Percentiles rank a stretch among this genome's conserved stretches.
These are phyloP conservation scores for Phlebiopsis gigantea DNA, from an alignment of 768 basidiomycete genomes.

Conservation along the genomic window DNA sequence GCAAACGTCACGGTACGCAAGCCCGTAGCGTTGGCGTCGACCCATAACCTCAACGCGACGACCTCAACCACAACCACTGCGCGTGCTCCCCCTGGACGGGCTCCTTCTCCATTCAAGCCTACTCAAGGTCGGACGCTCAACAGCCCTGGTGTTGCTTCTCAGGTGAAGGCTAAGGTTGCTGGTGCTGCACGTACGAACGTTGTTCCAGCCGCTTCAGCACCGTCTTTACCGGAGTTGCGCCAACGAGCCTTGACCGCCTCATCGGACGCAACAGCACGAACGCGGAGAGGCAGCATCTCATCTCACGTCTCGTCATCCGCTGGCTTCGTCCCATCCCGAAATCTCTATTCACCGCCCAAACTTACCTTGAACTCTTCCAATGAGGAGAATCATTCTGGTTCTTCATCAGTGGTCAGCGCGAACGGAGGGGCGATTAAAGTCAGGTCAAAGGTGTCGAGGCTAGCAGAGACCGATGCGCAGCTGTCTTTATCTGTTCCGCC, in stretches of 20 bases:
- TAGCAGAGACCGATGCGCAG: constrained; percentile 33
- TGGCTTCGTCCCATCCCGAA: background rate
- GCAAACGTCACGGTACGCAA: constrained; percentile 29
- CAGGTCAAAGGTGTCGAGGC: constrained; percentile 55
- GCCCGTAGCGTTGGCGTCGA: constrained; percentile 19
- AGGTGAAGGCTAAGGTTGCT: constrained; percentile 20
- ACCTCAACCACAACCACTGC: background rate
- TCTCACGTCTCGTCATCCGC: constrained; percentile 17
- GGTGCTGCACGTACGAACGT: constrained; percentile 17
- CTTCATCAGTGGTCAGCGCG: background rate
- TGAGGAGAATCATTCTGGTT: constrained; percentile 12
- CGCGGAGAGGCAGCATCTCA: constrained; percentile 23
- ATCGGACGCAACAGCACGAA: constrained; percentile 14
- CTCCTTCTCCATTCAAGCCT: constrained; percentile 37
- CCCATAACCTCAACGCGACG: constrained; percentile 19
- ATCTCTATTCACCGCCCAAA: constrained; percentile 15
- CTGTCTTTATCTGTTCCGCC: constrained; percentile 16
- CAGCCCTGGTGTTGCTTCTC: constrained; percentile 29
- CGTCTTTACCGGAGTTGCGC: constrained; percentile 20
- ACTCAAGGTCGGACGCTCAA: constrained; percentile 16
- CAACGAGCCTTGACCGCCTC: constrained; percentile 28
- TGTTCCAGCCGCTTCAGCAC: constrained; percentile 14
- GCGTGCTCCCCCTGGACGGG: constrained; percentile 20
- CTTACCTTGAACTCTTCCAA: constrained; percentile 15
- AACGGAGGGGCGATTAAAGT: constrained; percentile 29